Evolutionary conservation across 768 basidiomycete species (phyloP).

Genomic region (Mycena polygramma): DNA sequence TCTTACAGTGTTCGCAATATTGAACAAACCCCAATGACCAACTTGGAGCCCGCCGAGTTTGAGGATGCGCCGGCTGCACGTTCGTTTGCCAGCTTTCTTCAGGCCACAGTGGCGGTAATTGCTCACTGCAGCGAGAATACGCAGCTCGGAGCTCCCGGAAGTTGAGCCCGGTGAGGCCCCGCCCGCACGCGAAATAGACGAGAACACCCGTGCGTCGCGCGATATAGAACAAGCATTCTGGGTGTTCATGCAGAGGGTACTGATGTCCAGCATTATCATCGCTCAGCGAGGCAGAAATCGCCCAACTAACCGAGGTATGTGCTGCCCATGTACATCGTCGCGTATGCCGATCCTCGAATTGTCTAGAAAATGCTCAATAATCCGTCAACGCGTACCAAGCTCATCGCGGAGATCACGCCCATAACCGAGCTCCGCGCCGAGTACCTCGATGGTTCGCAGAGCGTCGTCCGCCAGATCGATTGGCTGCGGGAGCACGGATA

Average conservation of each 20-base stretch:
- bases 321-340: neutral
- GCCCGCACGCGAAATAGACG: slow-evolving; percentile 32
- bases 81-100: slow-evolving; percentile 25
- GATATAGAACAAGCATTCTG: neutral
- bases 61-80: slow-evolving; percentile 31
- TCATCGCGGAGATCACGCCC: slow-evolving; percentile 67
- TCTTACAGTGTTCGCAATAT: neutral
- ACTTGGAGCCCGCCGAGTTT: slow-evolving; percentile 7
- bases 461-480: slow-evolving; percentile 83
- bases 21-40: neutral
- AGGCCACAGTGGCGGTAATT: slow-evolving; percentile 14
- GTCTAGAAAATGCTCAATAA: slow-evolving; percentile 35
- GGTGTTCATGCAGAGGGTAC: neutral
- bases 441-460: slow-evolving; percentile 70
- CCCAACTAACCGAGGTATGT: slow-evolving; percentile 32
- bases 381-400: slow-evolving; percentile 34
- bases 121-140: slow-evolving; percentile 30
- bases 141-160: slow-evolving; percentile 29
- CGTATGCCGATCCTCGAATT: neutral
- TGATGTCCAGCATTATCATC: slow-evolving; percentile 28
- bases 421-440: slow-evolving; percentile 71
- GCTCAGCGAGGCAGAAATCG: slow-evolving; percentile 33
- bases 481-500: slow-evolving; percentile 76
- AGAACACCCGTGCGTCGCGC: slow-evolving; percentile 32
- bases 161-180: slow-evolving; percentile 16